Base-by-base conservation (phyloP, 805 yeast species). In the Geotrichum ghanense region DNA sequence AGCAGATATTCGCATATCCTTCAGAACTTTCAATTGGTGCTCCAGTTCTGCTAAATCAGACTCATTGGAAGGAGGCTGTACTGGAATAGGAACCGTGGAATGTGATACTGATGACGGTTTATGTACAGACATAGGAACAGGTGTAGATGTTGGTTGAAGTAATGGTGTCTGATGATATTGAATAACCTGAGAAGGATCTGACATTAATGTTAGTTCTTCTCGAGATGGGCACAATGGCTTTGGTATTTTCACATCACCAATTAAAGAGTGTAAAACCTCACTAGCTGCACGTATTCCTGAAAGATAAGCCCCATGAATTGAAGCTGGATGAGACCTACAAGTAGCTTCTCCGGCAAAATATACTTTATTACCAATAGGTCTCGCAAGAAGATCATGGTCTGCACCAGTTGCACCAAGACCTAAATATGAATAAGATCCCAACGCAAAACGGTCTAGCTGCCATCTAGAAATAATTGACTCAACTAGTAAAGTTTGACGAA, bases 361-460 rank as follows among this genome's bases (percentile, higher is more conserved):
- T 27, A 68, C 50, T 17, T 62, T 56, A 23, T 61, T 55, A 34
- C 57, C 61, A 1, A 66, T 60, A 1, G 71, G 69, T 17, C 66
- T 53, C 1, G 71, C 70, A 35, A 69, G 52, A 9, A 58, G 47
- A 43, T 68, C 71, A 47, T 65, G 69, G 47, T 68, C 73, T 0
- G 63, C 69, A 2, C 65, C 68, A 2, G 69, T 63, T 16, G 69
- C 71, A 21, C 65, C 69, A 6, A 57, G 55, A 2, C 72, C 72
- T 12, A 68, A 67, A 48, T 66, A 68, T 6, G 71, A 67, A 62
- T 86, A 90, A 0, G 95, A 79, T 2, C 97, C 97, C 46, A 83
- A 65, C 2, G 85, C 72, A 57, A 71, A 86, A 0, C 87, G 86
- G 53, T 89, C 94, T 1, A 61, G 58, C 1, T 94, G 81, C 97